Evolutionary conservation across 768 basidiomycete genomes (phyloP).

Genomic region (Fomitopsis pulvina): DNA sequence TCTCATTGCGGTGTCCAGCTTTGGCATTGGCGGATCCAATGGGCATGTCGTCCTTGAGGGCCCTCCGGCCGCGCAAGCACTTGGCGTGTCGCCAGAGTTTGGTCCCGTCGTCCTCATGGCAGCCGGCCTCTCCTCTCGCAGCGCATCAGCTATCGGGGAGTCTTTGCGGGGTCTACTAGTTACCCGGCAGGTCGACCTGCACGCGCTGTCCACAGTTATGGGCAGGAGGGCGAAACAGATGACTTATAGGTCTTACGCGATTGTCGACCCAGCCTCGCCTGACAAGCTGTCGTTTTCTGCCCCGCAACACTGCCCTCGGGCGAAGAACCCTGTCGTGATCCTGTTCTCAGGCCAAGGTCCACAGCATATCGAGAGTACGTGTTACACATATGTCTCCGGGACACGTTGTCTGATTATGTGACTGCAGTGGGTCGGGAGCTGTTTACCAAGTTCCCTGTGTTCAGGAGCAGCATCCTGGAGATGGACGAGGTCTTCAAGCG

Average conservation of each 20-base stretch:
- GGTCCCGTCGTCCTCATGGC: constrained; percentile 6
- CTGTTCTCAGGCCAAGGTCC: too few relatives aligned
- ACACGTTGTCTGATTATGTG: too few relatives aligned
- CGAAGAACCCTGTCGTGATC: too few relatives aligned
- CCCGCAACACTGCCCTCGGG: too few relatives aligned
- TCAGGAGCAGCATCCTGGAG: constrained; percentile 32
- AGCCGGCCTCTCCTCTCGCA: constrained; percentile 9
- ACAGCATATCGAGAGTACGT: too few relatives aligned
- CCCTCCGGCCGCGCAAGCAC: constrained; percentile 7
- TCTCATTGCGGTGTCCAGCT: constrained; percentile 36
- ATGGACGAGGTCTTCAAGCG: constrained; percentile 29
- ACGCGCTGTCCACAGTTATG: neutral
- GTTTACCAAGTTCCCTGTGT: constrained; percentile 27
- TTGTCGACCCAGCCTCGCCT: too few relatives aligned
- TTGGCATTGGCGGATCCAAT: constrained; percentile 39
- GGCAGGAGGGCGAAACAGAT: constrained; percentile 7
- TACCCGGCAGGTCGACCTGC: neutral
- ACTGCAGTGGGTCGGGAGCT: constrained; percentile 35
- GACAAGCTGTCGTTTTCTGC: too few relatives aligned
- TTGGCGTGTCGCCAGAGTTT: neutral
- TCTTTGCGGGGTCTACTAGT: neutral
- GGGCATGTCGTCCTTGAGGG: constrained; percentile 35
- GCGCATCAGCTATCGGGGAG: constrained; percentile 1
- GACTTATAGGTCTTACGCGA: constrained; percentile 6
- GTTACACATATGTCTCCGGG: constrained; percentile 5